Base-by-base conservation (phyloP, 2,329 filamentous ascomycete genomes). In the Aspergillus sojae region DNA sequence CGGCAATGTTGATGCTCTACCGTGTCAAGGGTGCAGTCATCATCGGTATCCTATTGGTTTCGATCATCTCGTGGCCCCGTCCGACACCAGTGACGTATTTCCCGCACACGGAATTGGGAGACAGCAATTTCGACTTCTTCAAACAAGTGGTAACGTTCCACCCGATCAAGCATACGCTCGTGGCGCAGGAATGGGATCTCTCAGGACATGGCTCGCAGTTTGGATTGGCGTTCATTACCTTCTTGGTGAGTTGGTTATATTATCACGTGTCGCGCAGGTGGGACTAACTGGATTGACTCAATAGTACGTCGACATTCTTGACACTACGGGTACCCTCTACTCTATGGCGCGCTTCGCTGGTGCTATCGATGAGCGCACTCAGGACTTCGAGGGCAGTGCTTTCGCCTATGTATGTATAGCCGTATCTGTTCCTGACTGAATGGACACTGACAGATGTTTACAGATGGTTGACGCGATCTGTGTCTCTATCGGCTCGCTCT, bases 11-110 rank as follows among this genome's bases (percentile, higher is more conserved):
- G 60, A 91, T 94, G 89, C 86, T 94, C 82, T 96, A 93, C 77
- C 89, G 92, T 23, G 87, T 96, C 77, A 94, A 94, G 80, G 92
- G 92, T 62, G 93, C 93, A 62, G 91, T 96, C 71, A 93, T 96
- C 71, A 85, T 87, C 41, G 93, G 93, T 43, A 95, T 96, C 67
- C 76, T 94, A 30, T 86, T 96, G 30, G 92, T 96, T 62, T 93
- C 90, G 67, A 90, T 96, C 78, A 93, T 95, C 76, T 96, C 92
- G 10, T 96, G 93, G 93, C 93, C 93, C 0, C 87, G 93, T 28
- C 80, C 82, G 21, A 94, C 92, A 0, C 76, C 85, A 0, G 89
- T 96, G 62, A 94, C 92, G 6, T 93, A 91, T 77, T 96, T 96
- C 79, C 92, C 93, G 0, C 83, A 94, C 71, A 91, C 87, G 0